phyloP scores from a whole-genome alignment of 1,139 yeast species.

The Waltiozyma sp. region DNA sequence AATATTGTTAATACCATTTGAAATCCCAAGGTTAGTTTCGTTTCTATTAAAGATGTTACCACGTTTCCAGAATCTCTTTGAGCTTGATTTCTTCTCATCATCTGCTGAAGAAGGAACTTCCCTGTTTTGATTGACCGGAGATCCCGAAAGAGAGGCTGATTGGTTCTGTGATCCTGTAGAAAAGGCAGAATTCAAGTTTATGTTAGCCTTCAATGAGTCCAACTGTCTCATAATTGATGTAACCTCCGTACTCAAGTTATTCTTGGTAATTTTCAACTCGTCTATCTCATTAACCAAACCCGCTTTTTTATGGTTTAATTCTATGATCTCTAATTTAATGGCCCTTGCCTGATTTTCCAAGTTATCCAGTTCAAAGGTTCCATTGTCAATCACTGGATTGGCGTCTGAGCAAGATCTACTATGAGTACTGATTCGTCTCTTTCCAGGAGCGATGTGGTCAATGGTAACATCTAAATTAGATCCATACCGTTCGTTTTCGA shows the following conservation, averaged over 20 bases:
- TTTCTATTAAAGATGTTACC: slow-evolving; percentile 15
- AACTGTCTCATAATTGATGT: slow-evolving; percentile 6
- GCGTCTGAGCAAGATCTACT: slow-evolving; percentile 10
- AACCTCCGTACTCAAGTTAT: slow-evolving; percentile 11
- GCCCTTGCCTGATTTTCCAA: slow-evolving; percentile 23
- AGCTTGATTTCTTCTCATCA: background rate
- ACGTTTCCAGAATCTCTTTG: slow-evolving; percentile 38
- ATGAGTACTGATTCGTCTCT: slow-evolving; percentile 6
- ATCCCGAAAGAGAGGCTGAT: background rate
- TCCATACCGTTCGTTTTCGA: slow-evolving; percentile 12
- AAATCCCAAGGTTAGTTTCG: background rate
- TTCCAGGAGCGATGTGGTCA: background rate
- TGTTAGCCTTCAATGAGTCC: slow-evolving; percentile 7
- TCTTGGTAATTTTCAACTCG: slow-evolving; percentile 24
- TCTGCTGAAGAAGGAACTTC: background rate
- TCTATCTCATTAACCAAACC: slow-evolving; percentile 32
- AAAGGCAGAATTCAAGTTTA: background rate
- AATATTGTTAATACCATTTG: slow-evolving; percentile 1
- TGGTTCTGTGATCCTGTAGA: background rate
- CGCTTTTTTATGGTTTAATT: slow-evolving; percentile 27
- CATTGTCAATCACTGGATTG: slow-evolving; percentile 16
- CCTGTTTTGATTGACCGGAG: background rate
- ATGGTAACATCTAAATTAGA: background rate
- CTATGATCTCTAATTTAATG: slow-evolving; percentile 23
- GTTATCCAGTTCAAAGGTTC: slow-evolving; percentile 15